phyloP scores from a whole-genome alignment of 192 early-diverging fungal genomes.

The Coemansia sp. region DNA sequence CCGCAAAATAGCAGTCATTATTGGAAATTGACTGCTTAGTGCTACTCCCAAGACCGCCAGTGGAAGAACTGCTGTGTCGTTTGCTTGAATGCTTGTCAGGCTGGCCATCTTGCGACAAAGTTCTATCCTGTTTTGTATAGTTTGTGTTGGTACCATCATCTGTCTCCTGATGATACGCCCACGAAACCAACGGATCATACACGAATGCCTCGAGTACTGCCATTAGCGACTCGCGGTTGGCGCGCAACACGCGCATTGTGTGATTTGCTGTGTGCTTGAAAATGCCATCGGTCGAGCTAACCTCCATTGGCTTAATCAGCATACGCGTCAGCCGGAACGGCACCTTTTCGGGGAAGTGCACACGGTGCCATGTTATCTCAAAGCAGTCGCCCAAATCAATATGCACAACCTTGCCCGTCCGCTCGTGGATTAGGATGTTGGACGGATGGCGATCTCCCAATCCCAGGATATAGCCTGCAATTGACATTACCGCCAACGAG shows the following conservation, averaged over 20 bases:
- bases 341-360: slow-evolving; percentile 95
- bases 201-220: slow-evolving; percentile 98
- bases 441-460: slow-evolving; percentile 97
- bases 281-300: slow-evolving; percentile 91
- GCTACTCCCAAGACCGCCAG: neutral
- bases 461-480: slow-evolving; percentile 98
- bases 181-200: slow-evolving; percentile 75
- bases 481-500: slow-evolving; percentile 96
- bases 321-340: slow-evolving; percentile 99
- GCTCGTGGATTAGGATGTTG: slow-evolving; percentile 94
- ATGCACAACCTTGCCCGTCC: slow-evolving; percentile 94
- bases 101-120: neutral
- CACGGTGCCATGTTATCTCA: slow-evolving; percentile 95
- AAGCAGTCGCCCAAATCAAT: slow-evolving; percentile 99
- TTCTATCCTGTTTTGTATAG: neutral
- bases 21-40: neutral
- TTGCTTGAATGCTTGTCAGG: neutral
- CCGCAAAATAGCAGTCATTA: slow-evolving; percentile 11
- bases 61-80: neutral
- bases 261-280: slow-evolving; percentile 95
- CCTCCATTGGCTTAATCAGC: slow-evolving; percentile 98
- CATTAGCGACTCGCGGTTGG: slow-evolving; percentile 98
- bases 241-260: slow-evolving; percentile 93
- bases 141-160: neutral
- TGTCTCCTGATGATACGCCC: slow-evolving; percentile 22